Base-by-base conservation (phyloP, 768 basidiomycete genomes). In the Tylopilus subfusipes region DNA sequence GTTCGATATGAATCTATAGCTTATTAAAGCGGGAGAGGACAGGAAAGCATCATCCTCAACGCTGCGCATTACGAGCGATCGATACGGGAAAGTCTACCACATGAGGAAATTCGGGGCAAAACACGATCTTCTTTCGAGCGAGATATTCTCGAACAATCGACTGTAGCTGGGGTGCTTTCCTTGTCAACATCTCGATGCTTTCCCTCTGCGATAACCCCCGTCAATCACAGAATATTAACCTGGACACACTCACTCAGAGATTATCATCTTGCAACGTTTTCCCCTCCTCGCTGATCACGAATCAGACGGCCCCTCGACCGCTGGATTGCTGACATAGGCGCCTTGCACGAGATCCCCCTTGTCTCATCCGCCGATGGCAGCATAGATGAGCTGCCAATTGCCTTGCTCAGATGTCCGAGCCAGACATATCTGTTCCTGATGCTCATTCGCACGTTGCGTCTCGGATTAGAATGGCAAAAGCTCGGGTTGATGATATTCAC, bases 381-480 rank as follows among this genome's bases (percentile, higher is more conserved):
- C 64, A 30, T 64, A 73, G 4, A 76, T 42, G 24, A 76, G 60
- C 44, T 70, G 65, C 14, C 74, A 72, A 30, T 70, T 69, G 1
- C 74, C 75, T 40, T 72, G 61, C 52, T 73, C 68, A 0, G 65
- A 16, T 0, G 68, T 66, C 59, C 59, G 16, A 9, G 64, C 57
- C 5, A 63, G 49, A 12, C 50, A 24, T 0, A n/a, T 36, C 27
- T 66, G 24, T 19, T 40, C n/a, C 31, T 0, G 3, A 53, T 0
- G 1, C 10, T 8, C 10, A 43, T 51, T 27, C 24, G 50, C 5
- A 48, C 3, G 13, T 19, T 13, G 13, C 61, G 63, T 11, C 57
- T 48, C 33, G 73, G 51, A 22, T 57, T 48, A 10, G 72, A 72
- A 34, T 63, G 50, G 40, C 69, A 73, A 46, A 56, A 71, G 2